These are phyloP conservation scores for Cryptococcus maquisensis DNA, from an alignment of 1,284 basidiomycete genomes.

Conservation along the genomic window DNA sequence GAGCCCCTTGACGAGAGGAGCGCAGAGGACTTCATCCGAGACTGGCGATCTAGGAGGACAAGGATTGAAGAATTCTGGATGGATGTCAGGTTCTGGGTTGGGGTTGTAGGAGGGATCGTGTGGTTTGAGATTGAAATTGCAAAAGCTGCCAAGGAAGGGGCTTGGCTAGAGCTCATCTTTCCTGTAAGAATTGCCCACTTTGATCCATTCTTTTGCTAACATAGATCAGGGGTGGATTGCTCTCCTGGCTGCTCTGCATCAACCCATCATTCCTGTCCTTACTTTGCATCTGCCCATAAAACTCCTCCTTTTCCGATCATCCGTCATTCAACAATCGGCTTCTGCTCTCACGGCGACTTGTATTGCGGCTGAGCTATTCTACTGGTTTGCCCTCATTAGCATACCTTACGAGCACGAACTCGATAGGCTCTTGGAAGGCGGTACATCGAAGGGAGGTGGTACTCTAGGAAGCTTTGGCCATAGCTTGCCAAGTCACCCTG, in stretches of 20 bases:
- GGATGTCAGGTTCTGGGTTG: conserved; percentile 16
- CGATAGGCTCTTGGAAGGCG: conserved; percentile 35
- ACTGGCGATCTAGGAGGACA: conserved; percentile 19
- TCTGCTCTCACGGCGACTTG: conserved; percentile 28
- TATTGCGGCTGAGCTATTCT: conserved; percentile 31
- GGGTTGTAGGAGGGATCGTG: conserved; percentile 22
- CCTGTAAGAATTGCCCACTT: conserved; percentile 20
- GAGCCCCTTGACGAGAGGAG: conserved; percentile 12
- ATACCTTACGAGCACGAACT: conserved; percentile 41
- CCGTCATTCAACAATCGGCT: conserved; percentile 20
- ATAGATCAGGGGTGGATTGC: conserved; percentile 13
- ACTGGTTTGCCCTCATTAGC: conserved; percentile 40
- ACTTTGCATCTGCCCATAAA: conserved; percentile 37
- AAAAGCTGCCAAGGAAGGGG: conserved; percentile 6
- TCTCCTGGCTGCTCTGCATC: conserved; percentile 24
- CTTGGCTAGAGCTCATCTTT: conserved; percentile 26
- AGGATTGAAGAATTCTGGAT: conserved; percentile 19
- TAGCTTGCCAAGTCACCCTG: conserved; percentile 27
- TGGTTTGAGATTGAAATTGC: conserved; percentile 24
- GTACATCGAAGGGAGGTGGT: conserved; percentile 34
- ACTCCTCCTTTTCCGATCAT: conserved; percentile 40
- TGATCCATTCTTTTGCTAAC: conserved; percentile 3
- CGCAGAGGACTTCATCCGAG: conserved; percentile 25
- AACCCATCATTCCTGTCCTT: conserved; percentile 34
- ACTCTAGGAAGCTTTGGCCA: conserved; percentile 23